Percentiles rank a stretch among this genome's conserved stretches.
Evolutionary conservation across 768 basidiomycete species (phyloP).

Genomic region (Glaciozyma antarctica): DNA sequence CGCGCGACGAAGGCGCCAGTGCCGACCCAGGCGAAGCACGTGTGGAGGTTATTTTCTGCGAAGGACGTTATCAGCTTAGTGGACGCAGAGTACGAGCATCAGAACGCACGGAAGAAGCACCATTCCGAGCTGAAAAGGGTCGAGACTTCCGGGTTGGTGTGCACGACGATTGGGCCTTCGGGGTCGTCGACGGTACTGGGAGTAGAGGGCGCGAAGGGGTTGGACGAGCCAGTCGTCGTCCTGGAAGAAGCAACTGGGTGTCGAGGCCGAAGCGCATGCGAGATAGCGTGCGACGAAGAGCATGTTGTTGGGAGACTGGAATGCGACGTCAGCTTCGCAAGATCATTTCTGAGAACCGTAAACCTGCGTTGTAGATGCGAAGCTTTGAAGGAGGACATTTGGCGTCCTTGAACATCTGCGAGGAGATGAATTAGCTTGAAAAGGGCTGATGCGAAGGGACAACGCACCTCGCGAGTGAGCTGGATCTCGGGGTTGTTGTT

Average conservation of each 20-base stretch:
- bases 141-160: conserved; percentile 21
- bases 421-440: neutral
- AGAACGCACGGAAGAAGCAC: conserved; percentile 33
- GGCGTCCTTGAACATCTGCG: conserved; percentile 8
- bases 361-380: conserved; percentile 26
- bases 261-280: conserved; percentile 21
- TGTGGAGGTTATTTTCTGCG: conserved; percentile 26
- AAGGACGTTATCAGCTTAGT: neutral
- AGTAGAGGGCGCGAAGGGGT: conserved; percentile 23
- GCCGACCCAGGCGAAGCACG: conserved; percentile 34
- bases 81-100: too few relatives aligned
- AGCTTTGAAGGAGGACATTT: conserved; percentile 22
- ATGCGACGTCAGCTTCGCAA: too few relatives aligned
- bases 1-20: conserved; percentile 30
- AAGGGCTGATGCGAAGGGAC: neutral
- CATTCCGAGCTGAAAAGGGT: conserved; percentile 28
- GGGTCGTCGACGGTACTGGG: conserved; percentile 30
- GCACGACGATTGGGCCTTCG: conserved; percentile 22
- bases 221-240: conserved; percentile 35
- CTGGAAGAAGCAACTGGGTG: conserved; percentile 32
- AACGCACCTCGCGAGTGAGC: conserved; percentile 9
- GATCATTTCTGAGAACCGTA: too few relatives aligned
- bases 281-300: conserved; percentile 32
- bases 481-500: conserved; percentile 34
- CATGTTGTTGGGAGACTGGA: conserved; percentile 24